A percentile compares a stretch with the other conserved stretches of the same genome.
Evolutionary conservation across 108 stramenopile genomes (phyloP).

Genomic region (Discostella stelligeroides): DNA sequence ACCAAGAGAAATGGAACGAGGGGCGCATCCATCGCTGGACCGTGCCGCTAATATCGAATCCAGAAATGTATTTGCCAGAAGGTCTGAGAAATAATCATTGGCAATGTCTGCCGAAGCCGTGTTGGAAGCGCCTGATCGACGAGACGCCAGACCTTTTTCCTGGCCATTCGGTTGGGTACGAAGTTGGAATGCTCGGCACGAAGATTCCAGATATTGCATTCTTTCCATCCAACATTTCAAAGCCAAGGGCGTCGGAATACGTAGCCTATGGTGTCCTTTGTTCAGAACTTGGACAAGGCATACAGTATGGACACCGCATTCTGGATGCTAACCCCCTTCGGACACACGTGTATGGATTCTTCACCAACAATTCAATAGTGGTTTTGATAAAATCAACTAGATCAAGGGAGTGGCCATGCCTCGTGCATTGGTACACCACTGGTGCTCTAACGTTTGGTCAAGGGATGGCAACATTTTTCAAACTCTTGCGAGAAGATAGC

Average conservation of each 20-base stretch:
- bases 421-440: conserved; percentile 10
- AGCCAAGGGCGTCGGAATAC: conserved; percentile 11
- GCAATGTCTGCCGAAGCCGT: conserved; percentile 11
- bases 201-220: conserved; percentile 18
- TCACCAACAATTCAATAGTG: conserved; percentile 15
- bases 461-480: conserved; percentile 15
- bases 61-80: conserved; percentile 10
- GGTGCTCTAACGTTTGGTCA: conserved; percentile 8
- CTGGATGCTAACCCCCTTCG: conserved; percentile 14
- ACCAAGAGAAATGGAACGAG: conserved; percentile 13
- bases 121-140: conserved; percentile 13
- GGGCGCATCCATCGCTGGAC: conserved; percentile 11
- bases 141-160: conserved; percentile 10
- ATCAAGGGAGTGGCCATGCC: conserved; percentile 14
- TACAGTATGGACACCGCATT: conserved; percentile 12
- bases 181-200: conserved; percentile 12
- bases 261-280: conserved; percentile 15
- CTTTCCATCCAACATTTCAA: conserved; percentile 14
- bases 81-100: conserved; percentile 8
- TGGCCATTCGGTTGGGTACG: conserved; percentile 16
- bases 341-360: conserved; percentile 11
- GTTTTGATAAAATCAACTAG: conserved; percentile 14
- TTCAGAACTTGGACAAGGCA: conserved; percentile 15
- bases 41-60: conserved; percentile 13
- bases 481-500: conserved; percentile 14